Evolutionary conservation across 78 protist species (phyloP).

Genomic region (Anaeramoeba flamelloides): DNA sequence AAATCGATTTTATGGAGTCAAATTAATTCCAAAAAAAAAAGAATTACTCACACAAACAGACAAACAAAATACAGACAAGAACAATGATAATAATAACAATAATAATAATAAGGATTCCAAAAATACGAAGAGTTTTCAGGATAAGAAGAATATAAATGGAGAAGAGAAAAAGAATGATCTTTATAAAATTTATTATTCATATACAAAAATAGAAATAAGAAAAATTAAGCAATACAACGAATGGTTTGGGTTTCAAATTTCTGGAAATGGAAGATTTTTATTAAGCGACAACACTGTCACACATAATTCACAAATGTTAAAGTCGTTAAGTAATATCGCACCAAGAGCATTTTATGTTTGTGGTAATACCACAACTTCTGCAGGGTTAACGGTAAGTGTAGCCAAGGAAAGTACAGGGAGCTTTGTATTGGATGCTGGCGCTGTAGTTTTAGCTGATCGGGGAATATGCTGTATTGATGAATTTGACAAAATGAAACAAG

Average conservation of each 20-base stretch:
- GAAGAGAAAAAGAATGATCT: too few species aligned
- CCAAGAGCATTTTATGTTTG: slow-evolving; percentile 94
- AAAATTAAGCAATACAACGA: too few species aligned
- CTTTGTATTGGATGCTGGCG: slow-evolving; percentile 90
- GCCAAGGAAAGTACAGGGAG: slow-evolving; percentile 60
- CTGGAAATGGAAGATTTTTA: background rate
- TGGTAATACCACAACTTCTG: slow-evolving; percentile 79
- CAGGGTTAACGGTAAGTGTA: slow-evolving; percentile 91
- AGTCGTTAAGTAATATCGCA: slow-evolving; percentile 16
- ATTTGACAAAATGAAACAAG: slow-evolving; percentile 88
- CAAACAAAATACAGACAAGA: background rate
- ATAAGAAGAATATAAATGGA: too few species aligned
- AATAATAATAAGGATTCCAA: background rate
- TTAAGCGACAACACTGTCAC: background rate
- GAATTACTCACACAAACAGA: background rate
- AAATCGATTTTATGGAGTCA: too few species aligned
- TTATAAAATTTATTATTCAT: too few species aligned
- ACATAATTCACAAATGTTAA: background rate
- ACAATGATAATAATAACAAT: background rate
- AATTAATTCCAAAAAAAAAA: background rate
- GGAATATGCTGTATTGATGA: slow-evolving; percentile 97
- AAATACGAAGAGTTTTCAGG: background rate
- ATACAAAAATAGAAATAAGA: too few species aligned
- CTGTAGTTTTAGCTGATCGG: slow-evolving; percentile 59
- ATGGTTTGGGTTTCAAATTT: background rate